Percentiles rank a stretch among this genome's conserved stretches.
Evolutionary conservation across 2,329 filamentous ascomycete genomes (phyloP).

Genomic region (Neonectria coccinea): DNA sequence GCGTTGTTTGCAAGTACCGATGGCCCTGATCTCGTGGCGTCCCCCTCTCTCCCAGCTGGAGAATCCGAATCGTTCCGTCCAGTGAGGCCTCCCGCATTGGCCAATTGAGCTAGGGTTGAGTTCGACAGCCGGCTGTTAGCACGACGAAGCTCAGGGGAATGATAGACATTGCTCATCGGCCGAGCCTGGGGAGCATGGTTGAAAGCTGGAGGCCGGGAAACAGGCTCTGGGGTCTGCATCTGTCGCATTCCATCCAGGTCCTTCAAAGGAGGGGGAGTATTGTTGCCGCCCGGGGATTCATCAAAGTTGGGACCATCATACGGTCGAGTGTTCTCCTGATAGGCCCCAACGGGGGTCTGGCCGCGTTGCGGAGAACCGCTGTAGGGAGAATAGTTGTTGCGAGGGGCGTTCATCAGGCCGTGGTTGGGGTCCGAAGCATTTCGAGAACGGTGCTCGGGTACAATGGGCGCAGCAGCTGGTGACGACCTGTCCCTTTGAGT

Average conservation of each 20-base stretch:
- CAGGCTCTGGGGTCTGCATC: conserved; percentile 78
- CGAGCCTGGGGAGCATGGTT: conserved; percentile 78
- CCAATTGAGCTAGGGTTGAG: conserved; percentile 83
- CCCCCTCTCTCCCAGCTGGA: conserved; percentile 49
- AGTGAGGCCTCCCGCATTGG: conserved; percentile 71
- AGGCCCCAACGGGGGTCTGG: conserved; percentile 53
- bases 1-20: conserved; percentile 64
- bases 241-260: conserved; percentile 66
- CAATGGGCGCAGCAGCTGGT: conserved; percentile 48
- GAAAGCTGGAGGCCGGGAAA: conserved; percentile 82
- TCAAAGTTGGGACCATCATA: conserved; percentile 69
- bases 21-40: conserved; percentile 54
- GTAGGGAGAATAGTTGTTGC: conserved; percentile 45
- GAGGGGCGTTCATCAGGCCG: conserved; percentile 42
- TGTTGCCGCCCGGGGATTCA: conserved; percentile 59
- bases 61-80: conserved; percentile 52
- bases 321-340: conserved; percentile 59
- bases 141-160: conserved; percentile 81
- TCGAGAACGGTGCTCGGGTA: conserved; percentile 54
- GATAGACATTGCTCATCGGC: conserved; percentile 75
- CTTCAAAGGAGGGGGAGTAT: conserved; percentile 54
- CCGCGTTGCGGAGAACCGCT: conserved; percentile 50
- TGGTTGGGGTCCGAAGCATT: conserved; percentile 62
- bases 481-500: conserved; percentile 53
- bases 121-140: conserved; percentile 87